Conservation (phyloP, 2,329 filamentous ascomycete genomes). For the Beauveria caledonica region DNA sequence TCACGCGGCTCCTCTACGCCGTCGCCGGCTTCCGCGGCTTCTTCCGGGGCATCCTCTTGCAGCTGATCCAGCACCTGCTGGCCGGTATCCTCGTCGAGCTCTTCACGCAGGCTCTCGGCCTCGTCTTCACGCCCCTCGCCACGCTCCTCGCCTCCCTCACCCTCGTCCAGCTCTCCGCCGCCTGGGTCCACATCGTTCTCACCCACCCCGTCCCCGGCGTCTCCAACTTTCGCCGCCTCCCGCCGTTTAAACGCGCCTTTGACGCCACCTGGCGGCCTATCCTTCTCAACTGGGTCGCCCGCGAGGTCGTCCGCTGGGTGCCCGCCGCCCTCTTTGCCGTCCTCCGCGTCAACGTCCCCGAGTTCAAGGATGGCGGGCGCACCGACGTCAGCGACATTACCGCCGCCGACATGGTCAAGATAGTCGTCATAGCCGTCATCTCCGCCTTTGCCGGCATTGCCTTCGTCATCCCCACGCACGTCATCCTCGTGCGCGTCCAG, state of each 20-base stretch:
- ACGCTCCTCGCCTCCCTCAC: slow-evolving; percentile 51
- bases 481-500: slow-evolving; percentile 74
- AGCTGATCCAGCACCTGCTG: slow-evolving; percentile 30
- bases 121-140: slow-evolving; percentile 34
- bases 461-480: slow-evolving; percentile 65
- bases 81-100: slow-evolving; percentile 32
- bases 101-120: slow-evolving; percentile 26
- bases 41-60: slow-evolving; percentile 59
- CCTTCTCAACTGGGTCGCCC: slow-evolving; percentile 51
- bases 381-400: slow-evolving; percentile 26
- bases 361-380: slow-evolving; percentile 25
- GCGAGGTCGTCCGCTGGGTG: slow-evolving; percentile 40
- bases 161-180: slow-evolving; percentile 60
- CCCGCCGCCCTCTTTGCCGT: slow-evolving; percentile 35
- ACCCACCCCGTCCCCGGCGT: slow-evolving; percentile 51
- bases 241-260: slow-evolving; percentile 54
- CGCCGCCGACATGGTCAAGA: slow-evolving; percentile 36
- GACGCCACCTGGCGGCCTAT: slow-evolving; percentile 62
- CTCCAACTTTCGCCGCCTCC: slow-evolving; percentile 62
- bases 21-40: slow-evolving; percentile 56
- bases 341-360: slow-evolving; percentile 35
- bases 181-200: slow-evolving; percentile 84
- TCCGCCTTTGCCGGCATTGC: slow-evolving; percentile 47
- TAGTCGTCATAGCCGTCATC: slow-evolving; percentile 34
- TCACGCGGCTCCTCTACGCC: slow-evolving; percentile 47